These are phyloP conservation scores for Rhizophagus sp. DNA, from an alignment of 192 early-diverging fungal genomes.

Conservation along the genomic window DNA sequence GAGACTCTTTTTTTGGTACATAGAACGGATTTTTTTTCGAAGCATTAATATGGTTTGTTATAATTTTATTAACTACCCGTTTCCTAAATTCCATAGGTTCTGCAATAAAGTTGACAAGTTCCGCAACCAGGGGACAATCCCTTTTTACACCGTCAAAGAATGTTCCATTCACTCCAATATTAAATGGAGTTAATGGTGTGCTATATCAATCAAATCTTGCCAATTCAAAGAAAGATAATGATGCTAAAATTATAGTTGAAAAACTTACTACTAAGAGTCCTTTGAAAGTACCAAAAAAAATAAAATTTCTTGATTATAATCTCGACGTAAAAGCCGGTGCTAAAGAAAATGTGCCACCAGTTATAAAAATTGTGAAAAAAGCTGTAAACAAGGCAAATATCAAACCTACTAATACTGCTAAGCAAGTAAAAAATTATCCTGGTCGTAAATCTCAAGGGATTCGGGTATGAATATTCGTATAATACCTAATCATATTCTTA, in stretches of 20 bases:
- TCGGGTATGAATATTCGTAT: not conserved
- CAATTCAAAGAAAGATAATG: not conserved
- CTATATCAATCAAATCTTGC: not conserved
- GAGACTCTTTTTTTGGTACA: slow-evolving; percentile 9
- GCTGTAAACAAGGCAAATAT: too few relatives aligned
- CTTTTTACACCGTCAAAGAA: not conserved
- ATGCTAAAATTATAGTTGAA: not conserved
- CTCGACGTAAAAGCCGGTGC: too few relatives aligned
- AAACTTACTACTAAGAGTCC: not conserved
- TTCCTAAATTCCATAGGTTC: not conserved
- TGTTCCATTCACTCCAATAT: not conserved
- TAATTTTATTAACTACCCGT: not conserved
- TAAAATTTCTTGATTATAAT: too few relatives aligned
- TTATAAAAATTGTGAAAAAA: too few relatives aligned
- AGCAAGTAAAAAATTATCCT: too few relatives aligned
- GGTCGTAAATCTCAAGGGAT: too few relatives aligned
- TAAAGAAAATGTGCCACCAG: too few relatives aligned
- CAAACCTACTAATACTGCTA: too few relatives aligned
- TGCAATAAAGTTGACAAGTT: not conserved
- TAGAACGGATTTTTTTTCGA: too few relatives aligned
- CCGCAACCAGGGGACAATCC: not conserved
- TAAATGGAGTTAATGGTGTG: not conserved
- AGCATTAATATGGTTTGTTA: too few relatives aligned
- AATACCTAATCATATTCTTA: too few relatives aligned
- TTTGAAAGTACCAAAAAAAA: too few relatives aligned